Evolutionary conservation across 108 stramenopile genomes (phyloP).

Genomic region (Chaetoceros tenuissimus): DNA sequence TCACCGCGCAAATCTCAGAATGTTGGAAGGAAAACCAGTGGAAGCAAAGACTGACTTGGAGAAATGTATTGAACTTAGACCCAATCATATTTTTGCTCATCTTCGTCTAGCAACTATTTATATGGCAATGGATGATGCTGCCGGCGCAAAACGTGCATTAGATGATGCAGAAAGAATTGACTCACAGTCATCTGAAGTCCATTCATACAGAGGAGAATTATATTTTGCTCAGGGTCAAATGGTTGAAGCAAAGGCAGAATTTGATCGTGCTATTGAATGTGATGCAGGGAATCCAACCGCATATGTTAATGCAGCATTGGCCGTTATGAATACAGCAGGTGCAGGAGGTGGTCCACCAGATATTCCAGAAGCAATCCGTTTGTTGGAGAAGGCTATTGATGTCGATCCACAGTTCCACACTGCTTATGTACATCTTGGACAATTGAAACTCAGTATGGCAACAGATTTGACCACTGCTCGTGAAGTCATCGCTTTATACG

Average conservation of each 20-base stretch:
- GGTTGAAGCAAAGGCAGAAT: conserved; percentile 50
- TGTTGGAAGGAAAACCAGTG: conserved; percentile 57
- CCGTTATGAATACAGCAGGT: conserved; percentile 36
- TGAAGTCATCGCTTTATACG: conserved; percentile 77
- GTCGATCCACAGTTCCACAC: conserved; percentile 84
- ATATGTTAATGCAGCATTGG: conserved; percentile 73
- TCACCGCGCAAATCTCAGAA: conserved; percentile 79
- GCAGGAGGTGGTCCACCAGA: conserved; percentile 58
- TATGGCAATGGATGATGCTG: conserved; percentile 61
- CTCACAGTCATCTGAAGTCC: conserved; percentile 76
- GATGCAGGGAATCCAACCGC: conserved; percentile 79
- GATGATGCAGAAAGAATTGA: conserved; percentile 56
- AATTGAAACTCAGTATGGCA: conserved; percentile 82
- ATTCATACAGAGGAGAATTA: conserved; percentile 83
- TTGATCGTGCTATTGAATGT: conserved; percentile 75
- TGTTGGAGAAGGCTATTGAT: conserved; percentile 75
- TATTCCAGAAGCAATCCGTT: conserved; percentile 42
- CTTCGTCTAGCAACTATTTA: conserved; percentile 77
- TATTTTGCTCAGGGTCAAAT: conserved; percentile 71
- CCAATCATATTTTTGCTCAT: conserved; percentile 76
- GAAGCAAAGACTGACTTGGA: conserved; percentile 68
- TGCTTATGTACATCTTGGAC: conserved; percentile 87
- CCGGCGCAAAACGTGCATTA: conserved; percentile 60
- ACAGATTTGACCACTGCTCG: conserved; percentile 56
- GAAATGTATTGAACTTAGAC: conserved; percentile 56